phyloP scores from a whole-genome alignment of 306 rosid genomes.

The Cicer judaicum region DNA sequence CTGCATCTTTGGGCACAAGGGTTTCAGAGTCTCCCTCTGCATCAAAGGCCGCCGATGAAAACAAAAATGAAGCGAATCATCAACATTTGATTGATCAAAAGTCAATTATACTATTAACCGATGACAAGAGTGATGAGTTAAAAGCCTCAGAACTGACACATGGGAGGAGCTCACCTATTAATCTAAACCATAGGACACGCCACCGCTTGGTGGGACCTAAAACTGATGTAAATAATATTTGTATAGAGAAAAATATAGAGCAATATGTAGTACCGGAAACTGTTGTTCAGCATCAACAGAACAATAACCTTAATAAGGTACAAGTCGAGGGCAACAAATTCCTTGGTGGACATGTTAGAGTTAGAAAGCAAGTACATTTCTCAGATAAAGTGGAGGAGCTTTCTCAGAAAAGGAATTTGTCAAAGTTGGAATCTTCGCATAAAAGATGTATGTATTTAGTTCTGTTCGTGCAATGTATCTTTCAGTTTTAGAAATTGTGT shows the following conservation, averaged over 20 bases:
- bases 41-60: slow-evolving; percentile 41
- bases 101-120: slow-evolving; percentile 38
- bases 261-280: slow-evolving; percentile 39
- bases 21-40: slow-evolving; percentile 45
- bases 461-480: slow-evolving; percentile 9
- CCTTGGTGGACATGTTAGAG: slow-evolving; percentile 48
- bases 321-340: slow-evolving; percentile 42
- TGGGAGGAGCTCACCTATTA: slow-evolving; percentile 48
- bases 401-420: slow-evolving; percentile 49
- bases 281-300: slow-evolving; percentile 47
- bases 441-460: slow-evolving; percentile 48
- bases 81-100: slow-evolving; percentile 44
- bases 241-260: slow-evolving; percentile 40
- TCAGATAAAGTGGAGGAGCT: slow-evolving; percentile 58
- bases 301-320: slow-evolving; percentile 38
- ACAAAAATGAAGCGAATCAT: slow-evolving; percentile 43
- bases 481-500: slow-evolving; percentile 19
- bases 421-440: slow-evolving; percentile 50
- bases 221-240: slow-evolving; percentile 43
- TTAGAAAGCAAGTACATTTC: slow-evolving; percentile 66
- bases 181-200: slow-evolving; percentile 44
- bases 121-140: slow-evolving; percentile 46
- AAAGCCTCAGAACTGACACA: slow-evolving; percentile 46
- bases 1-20: slow-evolving; percentile 49
- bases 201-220: slow-evolving; percentile 51